Percentiles rank a stretch among this genome's conserved stretches.
phyloP scores from a whole-genome alignment of 805 yeast species.

The Candida alai region DNA sequence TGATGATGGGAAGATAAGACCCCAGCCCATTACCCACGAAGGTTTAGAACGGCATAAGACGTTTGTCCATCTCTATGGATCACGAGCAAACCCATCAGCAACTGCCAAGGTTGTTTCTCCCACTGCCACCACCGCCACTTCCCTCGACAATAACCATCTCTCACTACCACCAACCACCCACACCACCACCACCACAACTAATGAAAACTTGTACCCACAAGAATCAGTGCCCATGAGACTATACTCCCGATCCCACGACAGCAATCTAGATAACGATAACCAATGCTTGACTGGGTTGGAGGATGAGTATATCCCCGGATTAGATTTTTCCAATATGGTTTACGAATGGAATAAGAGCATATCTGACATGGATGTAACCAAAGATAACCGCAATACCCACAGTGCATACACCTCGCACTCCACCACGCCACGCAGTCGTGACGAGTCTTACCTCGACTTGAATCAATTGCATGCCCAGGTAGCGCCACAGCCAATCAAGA shows the following conservation, averaged over 20 bases:
- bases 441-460: conserved; percentile 37
- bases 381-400: conserved; percentile 6
- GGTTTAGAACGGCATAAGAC: conserved; percentile 12
- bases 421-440: conserved; percentile 28
- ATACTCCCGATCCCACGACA: conserved; percentile 32
- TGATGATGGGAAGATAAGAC: conserved; percentile 52
- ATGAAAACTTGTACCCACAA: conserved; percentile 3
- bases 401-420: conserved; percentile 16
- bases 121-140: background rate
- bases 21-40: conserved; percentile 22
- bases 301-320: conserved; percentile 75
- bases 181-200: background rate
- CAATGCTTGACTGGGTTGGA: conserved; percentile 45
- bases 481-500: conserved; percentile 38
- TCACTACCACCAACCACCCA: too few species aligned
- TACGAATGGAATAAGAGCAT: conserved; percentile 42
- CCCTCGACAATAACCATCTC: background rate
- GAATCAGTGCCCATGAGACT: conserved; percentile 16
- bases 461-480: conserved; percentile 41
- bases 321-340: conserved; percentile 51
- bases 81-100: background rate
- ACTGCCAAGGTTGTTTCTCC: too few species aligned
- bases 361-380: conserved; percentile 14
- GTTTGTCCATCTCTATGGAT: conserved; percentile 4
- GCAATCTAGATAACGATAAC: conserved; percentile 11